phyloP scores from a whole-genome alignment of 2,329 filamentous ascomycete genomes.

The Colletotrichum sp. region DNA sequence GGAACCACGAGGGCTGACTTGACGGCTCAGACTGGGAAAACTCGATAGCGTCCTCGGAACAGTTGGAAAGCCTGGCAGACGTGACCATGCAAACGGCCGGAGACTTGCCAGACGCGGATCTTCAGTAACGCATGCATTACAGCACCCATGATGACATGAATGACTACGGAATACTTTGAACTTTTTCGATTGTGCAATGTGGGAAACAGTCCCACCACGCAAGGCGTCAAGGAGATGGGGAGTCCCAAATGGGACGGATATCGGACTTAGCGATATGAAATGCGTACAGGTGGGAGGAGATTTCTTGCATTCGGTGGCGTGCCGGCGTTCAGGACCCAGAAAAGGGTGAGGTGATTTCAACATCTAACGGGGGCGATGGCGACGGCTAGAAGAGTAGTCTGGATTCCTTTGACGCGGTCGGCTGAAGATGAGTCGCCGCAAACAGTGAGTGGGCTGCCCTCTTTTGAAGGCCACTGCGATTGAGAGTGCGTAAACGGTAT shows the following conservation, averaged over 20 bases:
- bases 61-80: slow-evolving; percentile 55
- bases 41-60: slow-evolving; percentile 59
- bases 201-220: slow-evolving; percentile 8
- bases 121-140: slow-evolving; percentile 24
- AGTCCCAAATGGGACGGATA: not conserved
- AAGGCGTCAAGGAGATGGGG: slow-evolving; percentile 14
- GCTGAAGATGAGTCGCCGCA: not conserved
- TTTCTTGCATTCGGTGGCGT: slow-evolving; percentile 16
- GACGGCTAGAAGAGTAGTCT: not conserved
- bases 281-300: slow-evolving; percentile 2
- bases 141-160: slow-evolving; percentile 15
- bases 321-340: slow-evolving; percentile 7
- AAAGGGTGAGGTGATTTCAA: not conserved
- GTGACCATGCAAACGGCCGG: slow-evolving; percentile 45
- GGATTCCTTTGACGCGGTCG: not conserved
- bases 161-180: slow-evolving; percentile 4
- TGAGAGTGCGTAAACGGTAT: not conserved
- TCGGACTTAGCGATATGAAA: not conserved
- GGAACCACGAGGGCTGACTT: slow-evolving; percentile 38
- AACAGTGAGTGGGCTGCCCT: not conserved
- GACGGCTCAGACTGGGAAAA: slow-evolving; percentile 57
- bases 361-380: not conserved
- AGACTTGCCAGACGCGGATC: slow-evolving; percentile 42
- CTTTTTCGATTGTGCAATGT: not conserved
- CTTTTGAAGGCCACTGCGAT: not conserved